Conservation (phyloP, 208 protist species). For the Acanthamoeba triangularis region DNA sequence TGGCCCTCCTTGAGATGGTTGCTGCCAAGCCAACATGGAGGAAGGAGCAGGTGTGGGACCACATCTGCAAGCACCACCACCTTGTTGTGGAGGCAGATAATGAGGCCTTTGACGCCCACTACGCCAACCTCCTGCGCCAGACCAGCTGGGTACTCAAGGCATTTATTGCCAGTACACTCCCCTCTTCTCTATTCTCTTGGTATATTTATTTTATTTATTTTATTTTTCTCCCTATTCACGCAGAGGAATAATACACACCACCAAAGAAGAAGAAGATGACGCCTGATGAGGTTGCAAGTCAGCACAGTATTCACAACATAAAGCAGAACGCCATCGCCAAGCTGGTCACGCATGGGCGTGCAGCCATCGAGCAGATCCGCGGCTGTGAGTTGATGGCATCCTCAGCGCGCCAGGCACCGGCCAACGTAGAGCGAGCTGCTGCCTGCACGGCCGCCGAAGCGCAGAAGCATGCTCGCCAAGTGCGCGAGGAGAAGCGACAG, state of each 20-base stretch:
- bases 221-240: neutral
- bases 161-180: neutral
- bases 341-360: neutral
- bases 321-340: conserved; percentile 26
- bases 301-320: conserved; percentile 5
- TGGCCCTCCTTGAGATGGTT: conserved; percentile 10
- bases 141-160: conserved; percentile 31
- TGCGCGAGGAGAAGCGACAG: conserved; percentile 15
- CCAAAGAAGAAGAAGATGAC: conserved; percentile 10
- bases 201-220: neutral
- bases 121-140: neutral
- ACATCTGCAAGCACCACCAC: conserved; percentile 10
- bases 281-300: conserved; percentile 15
- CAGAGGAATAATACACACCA: conserved; percentile 23
- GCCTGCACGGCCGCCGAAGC: neutral
- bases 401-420: conserved; percentile 16
- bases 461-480: conserved; percentile 2
- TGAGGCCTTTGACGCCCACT: neutral
- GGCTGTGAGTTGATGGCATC: conserved; percentile 10
- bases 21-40: neutral
- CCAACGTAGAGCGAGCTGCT: conserved; percentile 10
- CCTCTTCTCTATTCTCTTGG: neutral
- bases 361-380: conserved; percentile 41
- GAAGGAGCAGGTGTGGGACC: neutral
- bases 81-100: conserved; percentile 6